Percentiles rank a stretch among this genome's conserved stretches.
These are phyloP conservation scores for Syncephalastrum racemosum DNA, from an alignment of 371 early-diverging fungal species.

Conservation along the genomic window DNA sequence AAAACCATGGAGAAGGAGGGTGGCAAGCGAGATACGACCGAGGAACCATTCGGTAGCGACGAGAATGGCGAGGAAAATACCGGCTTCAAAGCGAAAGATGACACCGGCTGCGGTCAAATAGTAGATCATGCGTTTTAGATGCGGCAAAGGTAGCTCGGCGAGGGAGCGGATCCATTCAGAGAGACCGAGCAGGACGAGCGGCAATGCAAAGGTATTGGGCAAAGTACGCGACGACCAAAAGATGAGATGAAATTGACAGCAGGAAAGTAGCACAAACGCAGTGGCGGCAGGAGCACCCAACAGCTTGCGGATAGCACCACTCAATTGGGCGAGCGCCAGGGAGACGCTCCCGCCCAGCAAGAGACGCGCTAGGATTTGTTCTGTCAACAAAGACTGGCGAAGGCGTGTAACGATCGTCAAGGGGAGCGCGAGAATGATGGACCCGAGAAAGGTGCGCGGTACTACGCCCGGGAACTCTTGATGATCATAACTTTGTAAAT, in stretches of 20 bases:
- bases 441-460: constrained; percentile 88
- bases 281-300: constrained; percentile 60
- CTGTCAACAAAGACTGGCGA: constrained; percentile 5
- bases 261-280: constrained; percentile 60
- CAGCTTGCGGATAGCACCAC: constrained; percentile 39
- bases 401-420: constrained; percentile 5
- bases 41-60: constrained; percentile 33
- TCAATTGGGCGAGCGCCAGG: constrained; percentile 39
- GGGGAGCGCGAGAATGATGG: constrained; percentile 51
- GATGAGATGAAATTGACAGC: constrained; percentile 82
- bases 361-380: constrained; percentile 49
- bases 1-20: constrained; percentile 32
- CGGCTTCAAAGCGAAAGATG: constrained; percentile 85
- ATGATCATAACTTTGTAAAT: constrained; percentile 68
- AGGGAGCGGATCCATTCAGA: constrained; percentile 37
- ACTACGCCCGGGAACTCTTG: constrained; percentile 91
- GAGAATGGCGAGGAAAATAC: constrained; percentile 51
- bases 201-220: constrained; percentile 85
- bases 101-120: constrained; percentile 62
- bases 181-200: constrained; percentile 53
- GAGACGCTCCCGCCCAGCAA: constrained; percentile 55
- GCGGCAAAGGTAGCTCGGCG: constrained; percentile 16
- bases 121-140: constrained; percentile 51
- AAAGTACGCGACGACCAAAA: constrained; percentile 89
- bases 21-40: constrained; percentile 21